Base-by-base conservation (phyloP, 164 flowering plant genomes). In the Magnolia kwangsiensis region DNA sequence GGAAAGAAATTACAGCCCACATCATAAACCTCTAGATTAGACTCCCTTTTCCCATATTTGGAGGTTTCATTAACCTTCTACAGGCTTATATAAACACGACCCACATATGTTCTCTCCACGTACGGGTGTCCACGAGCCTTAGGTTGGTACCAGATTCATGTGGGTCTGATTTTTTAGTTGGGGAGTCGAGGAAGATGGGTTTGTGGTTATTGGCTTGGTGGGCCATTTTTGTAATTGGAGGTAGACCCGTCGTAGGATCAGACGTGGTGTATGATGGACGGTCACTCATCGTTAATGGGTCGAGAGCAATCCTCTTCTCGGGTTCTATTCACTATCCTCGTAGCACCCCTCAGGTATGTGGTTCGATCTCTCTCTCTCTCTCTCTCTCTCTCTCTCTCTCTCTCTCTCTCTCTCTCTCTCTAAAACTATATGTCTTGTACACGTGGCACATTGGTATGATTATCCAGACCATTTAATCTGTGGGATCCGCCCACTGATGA, bases 271-370 rank as follows among this genome's bases (percentile, higher is more conserved):
- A 89, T 59, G 90, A 87, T 51, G 88, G 87, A 21, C 82, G 87
- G 74, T 85, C 89, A 3, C 77, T 89, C 61, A 80, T 86, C 68
- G 76, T 89, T 59, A 70, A 85, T 69, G 92, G 90, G 8, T 66
- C 82, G 1, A 80, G 79, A 23, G 79, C 64, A 74, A 74, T 89
- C 71, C 84, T 89, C 50, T 85, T 89, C 79, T 88, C 92, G 14
- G 92, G 90, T 50, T 89, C 92, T 0, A 85, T 89, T 72, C 92
- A 89, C 64, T 89, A 89, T 71, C 87, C 92, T 74, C 84, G 92
- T 1, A 89, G 90, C 82, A 86, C 92, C 71, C 89, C 89, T 50
- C 74, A 89, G 85, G 92, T 89, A 73, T 9, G 61, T 55, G 61
- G 0, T 1, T 8, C 13, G 0, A 1, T 9, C 23, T 4, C 27